A percentile compares a stretch with the other conserved stretches of the same genome.
phyloP scores from a whole-genome alignment of 1,284 basidiomycete genomes.

The Puccinia polysora region DNA sequence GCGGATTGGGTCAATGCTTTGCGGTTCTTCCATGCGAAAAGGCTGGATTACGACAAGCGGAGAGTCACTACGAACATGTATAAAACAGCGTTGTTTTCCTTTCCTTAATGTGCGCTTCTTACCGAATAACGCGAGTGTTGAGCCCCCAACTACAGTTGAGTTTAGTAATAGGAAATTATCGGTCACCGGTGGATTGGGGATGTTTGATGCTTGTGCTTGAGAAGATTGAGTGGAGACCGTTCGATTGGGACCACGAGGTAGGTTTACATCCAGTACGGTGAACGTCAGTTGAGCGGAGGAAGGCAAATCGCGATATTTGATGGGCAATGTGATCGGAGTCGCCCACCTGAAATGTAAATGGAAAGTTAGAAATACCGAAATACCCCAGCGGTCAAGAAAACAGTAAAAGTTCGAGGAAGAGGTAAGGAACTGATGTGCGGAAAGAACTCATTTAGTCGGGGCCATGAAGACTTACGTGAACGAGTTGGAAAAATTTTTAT shows the following conservation, averaged over 20 bases:
- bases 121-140: slow-evolving; percentile 29
- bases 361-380: too few relatives aligned
- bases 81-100: slow-evolving; percentile 78
- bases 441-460: too few relatives aligned
- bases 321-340: slow-evolving; percentile 83
- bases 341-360: too few relatives aligned
- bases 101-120: slow-evolving; percentile 71
- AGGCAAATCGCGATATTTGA: slow-evolving; percentile 84
- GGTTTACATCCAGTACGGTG: slow-evolving; percentile 81
- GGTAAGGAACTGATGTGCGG: neutral
- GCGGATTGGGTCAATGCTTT: neutral
- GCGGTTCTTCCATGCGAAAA: too few relatives aligned
- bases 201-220: slow-evolving; percentile 82
- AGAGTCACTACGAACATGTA: slow-evolving; percentile 53
- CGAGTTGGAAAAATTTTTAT: slow-evolving; percentile 79
- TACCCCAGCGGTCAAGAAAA: slow-evolving; percentile 36
- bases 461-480: slow-evolving; percentile 72
- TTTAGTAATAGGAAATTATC: slow-evolving; percentile 37
- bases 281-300: slow-evolving; percentile 81
- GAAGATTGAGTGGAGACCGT: slow-evolving; percentile 66
- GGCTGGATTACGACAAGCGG: neutral
- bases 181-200: neutral
- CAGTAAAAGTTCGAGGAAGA: neutral
- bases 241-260: slow-evolving; percentile 64
- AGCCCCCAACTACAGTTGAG: slow-evolving; percentile 38